Evolutionary conservation across 2,329 filamentous ascomycete species (phyloP), one percentile per base, ranked within the genome.

Genomic region (Ascochyta pisi): DNA sequence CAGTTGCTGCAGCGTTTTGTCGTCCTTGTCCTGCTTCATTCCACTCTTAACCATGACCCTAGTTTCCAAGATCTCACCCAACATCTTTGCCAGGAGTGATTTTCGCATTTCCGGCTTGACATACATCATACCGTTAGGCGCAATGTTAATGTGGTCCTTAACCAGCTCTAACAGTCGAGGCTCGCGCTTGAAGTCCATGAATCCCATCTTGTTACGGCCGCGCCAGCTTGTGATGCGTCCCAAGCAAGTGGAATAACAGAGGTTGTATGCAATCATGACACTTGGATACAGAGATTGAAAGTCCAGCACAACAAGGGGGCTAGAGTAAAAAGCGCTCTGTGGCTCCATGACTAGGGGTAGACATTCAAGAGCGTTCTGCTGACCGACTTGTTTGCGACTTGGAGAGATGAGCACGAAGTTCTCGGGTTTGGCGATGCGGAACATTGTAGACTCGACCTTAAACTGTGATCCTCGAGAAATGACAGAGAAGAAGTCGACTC

Each of bases 361-460:
- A 70, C 95, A 98, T 73, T 98, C 95, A 0, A 98, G 82, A 1
- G 95, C 93, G 71, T 98, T 98, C 70, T 99, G 95, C 24, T 89
- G 86, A 3, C 93, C 94, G 1, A 98, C 94, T 73, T 99, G 95
- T 73, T 92, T 94, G 60, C 89, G 86, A 73, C 89, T 96, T 0
- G 95, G 95, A 6, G 93, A 98, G 1, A 96, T 85, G 0, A 99
- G 82, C 7, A 98, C 81, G 67, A 95, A 96, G 66, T 95, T 96
- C 74, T 99, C 95, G 0, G 95, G 93, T 73, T 99, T 99, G 39
- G 95, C 94, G 65, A 99, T 97, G 39, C 95, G 87, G 69, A 98
- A 97, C 95, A 99, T 98, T 66, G 97, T 88, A 1, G 94, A 97
- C 77, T 99, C 95, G 37, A 99, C 95, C 74, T 99, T 99, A 83